A percentile compares a stretch with the other conserved stretches of the same genome.
These are phyloP conservation scores for Selaginella moellendorffii DNA, from an alignment of 75 land plant genomes.

Conservation along the genomic window DNA sequence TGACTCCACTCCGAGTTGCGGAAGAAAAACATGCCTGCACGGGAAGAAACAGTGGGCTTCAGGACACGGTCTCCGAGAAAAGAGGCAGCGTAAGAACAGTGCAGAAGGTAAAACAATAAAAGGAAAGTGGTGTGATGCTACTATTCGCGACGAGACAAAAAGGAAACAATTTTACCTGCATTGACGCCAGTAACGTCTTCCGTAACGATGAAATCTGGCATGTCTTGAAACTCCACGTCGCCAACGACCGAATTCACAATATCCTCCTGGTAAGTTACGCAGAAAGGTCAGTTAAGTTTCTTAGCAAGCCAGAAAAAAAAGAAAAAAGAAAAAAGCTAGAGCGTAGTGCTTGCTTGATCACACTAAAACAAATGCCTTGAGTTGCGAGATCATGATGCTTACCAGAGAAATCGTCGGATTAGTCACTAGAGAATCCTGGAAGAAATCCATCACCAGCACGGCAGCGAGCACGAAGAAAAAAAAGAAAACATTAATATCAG, in stretches of 20 bases:
- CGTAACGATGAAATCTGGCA: constrained; percentile 53
- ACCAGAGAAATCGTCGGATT: constrained; percentile 39
- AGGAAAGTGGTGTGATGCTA: too few species aligned
- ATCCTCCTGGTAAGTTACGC: too few species aligned
- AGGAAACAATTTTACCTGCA: constrained; percentile 30
- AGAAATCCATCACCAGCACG: background rate
- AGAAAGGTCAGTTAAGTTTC: too few species aligned
- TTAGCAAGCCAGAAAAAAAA: background rate
- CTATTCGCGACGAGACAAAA: too few species aligned
- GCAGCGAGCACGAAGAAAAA: background rate
- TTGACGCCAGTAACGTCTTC: constrained; percentile 61
- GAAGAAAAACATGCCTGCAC: constrained; percentile 50
- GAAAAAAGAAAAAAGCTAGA: background rate
- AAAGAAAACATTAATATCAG: background rate
- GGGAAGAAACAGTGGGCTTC: background rate
- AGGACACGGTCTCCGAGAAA: background rate
- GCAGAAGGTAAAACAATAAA: background rate
- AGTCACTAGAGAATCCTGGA: constrained; percentile 55
- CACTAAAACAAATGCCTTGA: too few species aligned
- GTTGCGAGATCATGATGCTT: too few species aligned
- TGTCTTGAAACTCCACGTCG: constrained; percentile 17
- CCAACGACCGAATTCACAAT: constrained; percentile 35
- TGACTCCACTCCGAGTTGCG: constrained; percentile 47
- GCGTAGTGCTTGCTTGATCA: too few species aligned
- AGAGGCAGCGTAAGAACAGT: background rate